phyloP scores from a whole-genome alignment of 1,284 basidiomycete species.

The Naganishia sp. region DNA sequence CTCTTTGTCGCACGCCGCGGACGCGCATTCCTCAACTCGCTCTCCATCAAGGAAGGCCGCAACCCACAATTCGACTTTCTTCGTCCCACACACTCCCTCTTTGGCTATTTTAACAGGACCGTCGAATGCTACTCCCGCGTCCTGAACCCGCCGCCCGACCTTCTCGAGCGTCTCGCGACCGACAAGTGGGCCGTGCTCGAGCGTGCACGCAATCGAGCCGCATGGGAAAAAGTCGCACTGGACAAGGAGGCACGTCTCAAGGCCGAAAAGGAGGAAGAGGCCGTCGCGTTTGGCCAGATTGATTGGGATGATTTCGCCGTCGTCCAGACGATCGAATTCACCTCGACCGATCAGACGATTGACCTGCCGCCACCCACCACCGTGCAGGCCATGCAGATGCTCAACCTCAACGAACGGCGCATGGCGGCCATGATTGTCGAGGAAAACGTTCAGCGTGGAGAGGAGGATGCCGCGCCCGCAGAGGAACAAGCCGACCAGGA shows the following conservation, averaged over 20 bases:
- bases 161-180: conserved; percentile 66
- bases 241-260: conserved; percentile 83
- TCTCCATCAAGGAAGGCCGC: conserved; percentile 84
- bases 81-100: conserved; percentile 90
- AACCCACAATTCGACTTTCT: conserved; percentile 99
- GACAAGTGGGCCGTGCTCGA: conserved; percentile 77
- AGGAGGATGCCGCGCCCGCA: conserved; percentile 66
- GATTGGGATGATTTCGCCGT: conserved; percentile 99
- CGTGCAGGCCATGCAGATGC: conserved; percentile 89
- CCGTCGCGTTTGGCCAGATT: conserved; percentile 83
- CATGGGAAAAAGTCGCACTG: conserved; percentile 81
- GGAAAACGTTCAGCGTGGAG: conserved; percentile 59
- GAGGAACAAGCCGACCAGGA: conserved; percentile 55
- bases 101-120: conserved; percentile 93
- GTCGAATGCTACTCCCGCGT: conserved; percentile 95
- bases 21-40: conserved; percentile 76
- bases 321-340: conserved; percentile 98
- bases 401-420: conserved; percentile 94
- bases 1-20: conserved; percentile 93
- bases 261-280: conserved; percentile 76
- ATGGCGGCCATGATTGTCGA: conserved; percentile 99
- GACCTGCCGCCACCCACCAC: conserved; percentile 95
- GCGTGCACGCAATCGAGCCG: conserved; percentile 73
- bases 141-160: conserved; percentile 76
- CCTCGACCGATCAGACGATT: conserved; percentile 82